Percentiles rank a stretch among this genome's conserved stretches.
These are phyloP conservation scores for Agapanthus africanus DNA, from an alignment of 106 monocot genomes.

Conservation along the genomic window DNA sequence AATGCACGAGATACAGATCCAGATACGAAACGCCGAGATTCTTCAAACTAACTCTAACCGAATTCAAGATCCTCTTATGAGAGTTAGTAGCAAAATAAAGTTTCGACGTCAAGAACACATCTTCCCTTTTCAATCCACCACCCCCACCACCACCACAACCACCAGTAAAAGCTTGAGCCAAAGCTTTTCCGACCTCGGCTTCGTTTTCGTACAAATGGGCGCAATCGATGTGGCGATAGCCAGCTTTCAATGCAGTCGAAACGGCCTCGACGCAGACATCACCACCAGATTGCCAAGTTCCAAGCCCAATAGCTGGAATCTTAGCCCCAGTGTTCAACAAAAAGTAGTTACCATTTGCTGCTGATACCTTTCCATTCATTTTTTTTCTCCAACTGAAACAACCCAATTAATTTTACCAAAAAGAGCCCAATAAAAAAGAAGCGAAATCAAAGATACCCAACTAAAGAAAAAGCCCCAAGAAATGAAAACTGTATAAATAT, in stretches of 20 bases:
- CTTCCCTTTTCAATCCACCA: conserved; percentile 62
- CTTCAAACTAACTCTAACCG: conserved; percentile 64
- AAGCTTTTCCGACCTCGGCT: conserved; percentile 66
- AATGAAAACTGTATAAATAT: not conserved
- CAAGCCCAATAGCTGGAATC: conserved; percentile 81
- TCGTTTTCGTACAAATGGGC: conserved; percentile 89
- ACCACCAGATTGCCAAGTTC: conserved; percentile 79
- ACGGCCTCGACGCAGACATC: conserved; percentile 70
- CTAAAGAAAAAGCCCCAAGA: not conserved
- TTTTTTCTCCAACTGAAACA: not conserved
- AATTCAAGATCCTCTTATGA: conserved; percentile 70
- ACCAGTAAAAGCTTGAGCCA: conserved; percentile 46
- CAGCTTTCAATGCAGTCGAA: conserved; percentile 41
- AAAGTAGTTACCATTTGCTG: conserved; percentile 27
- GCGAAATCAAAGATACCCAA: conserved; percentile 1
- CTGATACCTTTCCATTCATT: conserved; percentile 40
- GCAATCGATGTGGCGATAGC: conserved; percentile 82
- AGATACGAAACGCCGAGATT: conserved; percentile 75
- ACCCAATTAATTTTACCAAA: not conserved
- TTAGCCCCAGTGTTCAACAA: conserved; percentile 66
- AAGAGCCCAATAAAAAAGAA: not conserved
- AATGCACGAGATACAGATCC: conserved; percentile 90
- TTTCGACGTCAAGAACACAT: conserved; percentile 83
- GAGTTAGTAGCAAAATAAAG: conserved; percentile 73
- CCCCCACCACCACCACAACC: no score